Evolutionary conservation across 164 flowering plant genomes (phyloP), one percentile per base, ranked within the genome.

Genomic region (Litsea cubeba): DNA sequence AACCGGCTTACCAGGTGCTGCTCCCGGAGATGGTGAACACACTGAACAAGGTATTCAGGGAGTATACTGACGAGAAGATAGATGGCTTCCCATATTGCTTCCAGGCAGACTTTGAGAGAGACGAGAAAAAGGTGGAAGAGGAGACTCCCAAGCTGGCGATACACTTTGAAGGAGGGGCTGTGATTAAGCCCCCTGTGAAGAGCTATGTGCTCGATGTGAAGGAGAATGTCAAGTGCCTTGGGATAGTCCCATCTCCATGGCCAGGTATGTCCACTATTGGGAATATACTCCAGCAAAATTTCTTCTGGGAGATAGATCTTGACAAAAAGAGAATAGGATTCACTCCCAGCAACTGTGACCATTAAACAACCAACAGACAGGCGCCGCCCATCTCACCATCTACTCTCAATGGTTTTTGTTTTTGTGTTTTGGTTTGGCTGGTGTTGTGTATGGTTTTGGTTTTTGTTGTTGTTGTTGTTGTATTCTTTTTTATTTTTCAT

Each of bases 261-360:
- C 89, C 88, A 0, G 89, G 79, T 0, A 10, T 62, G 0, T 81
- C 84, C 5, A 81, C 85, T 0, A 84, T 91, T 68, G 94, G 97
- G 25, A 90, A 89, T 69, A 89, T 91, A 25, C 76, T 91, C 87
- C 97, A 91, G 35, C 97, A 91, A 72, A 87, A 87, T 46, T 80
- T 85, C 75, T 26, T 88, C 11, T 91, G 97, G 97, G 90, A 89
- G 66, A 86, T 83, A 71, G 90, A 91, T 72, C 68, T 88, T 15
- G 68, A 1, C 0, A 32, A 68, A 2, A 18, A 49, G 1, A 79
- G 54, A 51, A 50, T 91, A 50, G 79, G 82, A 2, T 80, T 74
- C 65, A 77, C 70, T 20, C 77, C 75, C 12, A 24, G 28, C 66
- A 22, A 63, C 10, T 20, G 25, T 22, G 20, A 24, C 5, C 14